These are phyloP conservation scores for Nannizzia gypsea DNA, from an alignment of 2,329 filamentous ascomycete species.

Conservation along the genomic window DNA sequence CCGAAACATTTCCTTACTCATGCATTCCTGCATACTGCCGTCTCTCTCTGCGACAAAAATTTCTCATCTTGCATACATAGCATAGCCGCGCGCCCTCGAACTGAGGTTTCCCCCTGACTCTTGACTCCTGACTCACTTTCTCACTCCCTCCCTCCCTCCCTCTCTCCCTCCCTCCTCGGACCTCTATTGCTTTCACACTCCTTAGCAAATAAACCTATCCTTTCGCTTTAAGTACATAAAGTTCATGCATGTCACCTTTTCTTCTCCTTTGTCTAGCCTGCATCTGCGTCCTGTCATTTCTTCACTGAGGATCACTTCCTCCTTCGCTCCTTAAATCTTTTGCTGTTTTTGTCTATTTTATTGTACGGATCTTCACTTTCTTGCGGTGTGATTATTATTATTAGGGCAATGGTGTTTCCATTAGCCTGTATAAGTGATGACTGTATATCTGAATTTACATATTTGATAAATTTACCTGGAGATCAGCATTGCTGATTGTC, in stretches of 20 bases:
- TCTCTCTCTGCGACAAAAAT: neutral
- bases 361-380: neutral
- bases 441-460: neutral
- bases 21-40: neutral
- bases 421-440: neutral
- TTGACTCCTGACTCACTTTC: neutral
- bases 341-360: neutral
- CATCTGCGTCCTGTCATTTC: neutral
- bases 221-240: neutral
- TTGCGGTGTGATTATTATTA: neutral
- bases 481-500: neutral
- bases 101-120: neutral
- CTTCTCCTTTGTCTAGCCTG: neutral
- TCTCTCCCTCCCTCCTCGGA: neutral
- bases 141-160: neutral
- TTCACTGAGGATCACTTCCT: neutral
- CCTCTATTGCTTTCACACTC: no score
- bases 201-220: conserved; percentile 7
- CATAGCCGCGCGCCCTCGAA: neutral
- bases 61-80: neutral
- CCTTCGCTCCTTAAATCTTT: neutral
- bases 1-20: conserved; percentile 22
- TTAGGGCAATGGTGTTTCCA: neutral
- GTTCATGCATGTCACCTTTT: neutral
- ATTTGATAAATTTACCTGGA: neutral